Conservation (phyloP, 805 yeast species). For the Millerozyma acaciae region DNA sequence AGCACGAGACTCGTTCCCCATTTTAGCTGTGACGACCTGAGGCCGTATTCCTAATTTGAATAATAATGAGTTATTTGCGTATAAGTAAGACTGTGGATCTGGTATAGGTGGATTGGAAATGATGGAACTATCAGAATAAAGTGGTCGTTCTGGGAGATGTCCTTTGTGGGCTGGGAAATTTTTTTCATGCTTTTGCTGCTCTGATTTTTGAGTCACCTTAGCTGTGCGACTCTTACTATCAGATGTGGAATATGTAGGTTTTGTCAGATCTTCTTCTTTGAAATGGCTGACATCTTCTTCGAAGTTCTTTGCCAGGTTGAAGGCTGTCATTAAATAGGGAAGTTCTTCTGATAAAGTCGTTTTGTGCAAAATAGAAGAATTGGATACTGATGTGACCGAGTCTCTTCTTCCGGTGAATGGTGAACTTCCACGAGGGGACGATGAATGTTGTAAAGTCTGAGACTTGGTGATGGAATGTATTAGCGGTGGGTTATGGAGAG, state of each 20-base stretch:
- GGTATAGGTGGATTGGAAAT: conserved; percentile 15
- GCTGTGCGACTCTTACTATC: neutral
- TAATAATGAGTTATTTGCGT: conserved; percentile 32
- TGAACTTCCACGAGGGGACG: conserved; percentile 3
- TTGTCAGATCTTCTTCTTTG: conserved; percentile 15
- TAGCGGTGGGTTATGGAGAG: conserved; percentile 28
- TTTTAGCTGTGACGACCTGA: conserved; percentile 33
- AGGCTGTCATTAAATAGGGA: conserved; percentile 65
- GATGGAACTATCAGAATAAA: conserved; percentile 33
- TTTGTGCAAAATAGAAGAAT: conserved; percentile 40
- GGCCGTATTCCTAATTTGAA: conserved; percentile 40
- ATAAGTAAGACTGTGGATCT: conserved; percentile 26
- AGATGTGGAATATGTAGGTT: neutral
- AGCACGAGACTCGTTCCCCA: conserved; percentile 13
- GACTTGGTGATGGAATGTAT: conserved; percentile 38
- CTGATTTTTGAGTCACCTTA: neutral
- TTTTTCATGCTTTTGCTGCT: conserved; percentile 4
- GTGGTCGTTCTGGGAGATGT: conserved; percentile 27
- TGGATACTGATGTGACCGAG: conserved; percentile 23
- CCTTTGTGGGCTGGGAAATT: conserved; percentile 20
- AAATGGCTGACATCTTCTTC: conserved; percentile 45
- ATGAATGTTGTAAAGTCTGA: conserved; percentile 2
- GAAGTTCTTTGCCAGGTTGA: conserved; percentile 55
- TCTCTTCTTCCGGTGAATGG: conserved; percentile 17
- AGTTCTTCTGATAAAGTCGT: conserved; percentile 60